Base-by-base conservation (phyloP, 805 yeast genomes). In the Suhomyces sp. region DNA sequence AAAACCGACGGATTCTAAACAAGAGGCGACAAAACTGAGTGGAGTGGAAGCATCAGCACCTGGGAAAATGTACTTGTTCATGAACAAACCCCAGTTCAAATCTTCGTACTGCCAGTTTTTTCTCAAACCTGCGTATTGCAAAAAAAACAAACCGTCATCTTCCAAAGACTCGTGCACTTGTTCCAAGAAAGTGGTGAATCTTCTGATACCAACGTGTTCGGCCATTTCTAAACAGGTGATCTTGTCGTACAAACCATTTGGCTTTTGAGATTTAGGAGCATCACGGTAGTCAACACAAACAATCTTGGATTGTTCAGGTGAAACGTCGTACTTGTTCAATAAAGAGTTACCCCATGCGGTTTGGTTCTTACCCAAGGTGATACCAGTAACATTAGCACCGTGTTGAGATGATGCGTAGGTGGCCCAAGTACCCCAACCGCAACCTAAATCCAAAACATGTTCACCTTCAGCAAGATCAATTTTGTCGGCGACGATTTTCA, bases 41-140 rank as follows among this genome's bases (percentile, higher is more conserved):
- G 97, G 97, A 52, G 97, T 91, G 6, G 96, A 89, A 46, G 97
- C 97, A 75, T 90, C 97, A 48, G 97, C 97, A 73, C 97, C 97
- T 43, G 97, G 97, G 89, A 90, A 90, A 67, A 90, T 86, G 73
- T 89, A 90, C 78, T 89, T 90, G 83, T 91, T 90, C 97, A 90
- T 91, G 73, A 90, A 90, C 68, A 91, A 78, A 62, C 97, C 97
- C 97, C 97, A 90, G 71, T 84, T 78, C 64, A 90, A 80, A 71
- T 90, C 97, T 76, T 90, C 97, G 72, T 89, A 90, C 76, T 90
- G 97, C 97, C 97, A 90, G 53, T 81, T 77, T 76, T 90, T 91
- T 77, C 97, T 84, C 63, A 90, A 75, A 50, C 97, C 97, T 48
- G 97, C 92, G 65, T 86, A 87, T 76, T 90, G 97, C 68, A 90